phyloP scores from a whole-genome alignment of 208 protist genomes.

The Leishmania amazonensis region DNA sequence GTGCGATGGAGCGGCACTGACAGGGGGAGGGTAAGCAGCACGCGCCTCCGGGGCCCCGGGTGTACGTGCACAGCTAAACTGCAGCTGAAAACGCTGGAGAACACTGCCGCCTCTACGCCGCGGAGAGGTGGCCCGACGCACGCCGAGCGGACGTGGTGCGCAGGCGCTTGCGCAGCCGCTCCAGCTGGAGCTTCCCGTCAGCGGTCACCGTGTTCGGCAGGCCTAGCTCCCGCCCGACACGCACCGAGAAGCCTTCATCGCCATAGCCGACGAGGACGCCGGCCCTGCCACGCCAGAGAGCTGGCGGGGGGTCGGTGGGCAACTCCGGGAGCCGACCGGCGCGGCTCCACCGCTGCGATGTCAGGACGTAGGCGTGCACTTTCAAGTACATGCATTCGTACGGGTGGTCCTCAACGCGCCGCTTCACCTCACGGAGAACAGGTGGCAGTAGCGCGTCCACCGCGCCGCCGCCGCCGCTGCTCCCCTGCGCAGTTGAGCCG shows the following conservation, averaged over 20 bases:
- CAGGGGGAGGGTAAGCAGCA: neutral
- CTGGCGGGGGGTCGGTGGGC: slow-evolving; percentile 60
- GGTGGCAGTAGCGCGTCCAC: slow-evolving; percentile 16
- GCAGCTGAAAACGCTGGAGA: neutral
- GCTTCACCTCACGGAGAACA: slow-evolving; percentile 44
- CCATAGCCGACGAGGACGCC: slow-evolving; percentile 64
- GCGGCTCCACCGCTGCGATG: slow-evolving; percentile 66
- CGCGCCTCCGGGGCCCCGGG: neutral
- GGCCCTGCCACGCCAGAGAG: slow-evolving; percentile 23
- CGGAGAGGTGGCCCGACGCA: slow-evolving; percentile 7
- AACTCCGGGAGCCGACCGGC: slow-evolving; percentile 74
- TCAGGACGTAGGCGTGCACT: slow-evolving; percentile 57
- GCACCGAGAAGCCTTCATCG: slow-evolving; percentile 72
- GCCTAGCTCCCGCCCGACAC: slow-evolving; percentile 56
- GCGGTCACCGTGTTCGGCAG: slow-evolving; percentile 78
- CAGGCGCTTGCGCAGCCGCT: slow-evolving; percentile 69
- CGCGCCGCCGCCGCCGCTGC: slow-evolving; percentile 10
- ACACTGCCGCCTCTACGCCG: slow-evolving; percentile 4
- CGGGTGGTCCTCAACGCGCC: slow-evolving; percentile 49
- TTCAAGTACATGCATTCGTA: slow-evolving; percentile 45
- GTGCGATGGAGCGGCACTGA: neutral
- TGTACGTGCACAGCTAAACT: neutral
- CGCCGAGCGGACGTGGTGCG: slow-evolving; percentile 29
- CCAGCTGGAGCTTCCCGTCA: slow-evolving; percentile 53
- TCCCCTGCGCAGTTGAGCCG: neutral